Percentiles rank a stretch among this genome's conserved stretches.
These are phyloP conservation scores for Apostasia shenzhenica DNA, from an alignment of 106 monocot genomes.

Conservation along the genomic window DNA sequence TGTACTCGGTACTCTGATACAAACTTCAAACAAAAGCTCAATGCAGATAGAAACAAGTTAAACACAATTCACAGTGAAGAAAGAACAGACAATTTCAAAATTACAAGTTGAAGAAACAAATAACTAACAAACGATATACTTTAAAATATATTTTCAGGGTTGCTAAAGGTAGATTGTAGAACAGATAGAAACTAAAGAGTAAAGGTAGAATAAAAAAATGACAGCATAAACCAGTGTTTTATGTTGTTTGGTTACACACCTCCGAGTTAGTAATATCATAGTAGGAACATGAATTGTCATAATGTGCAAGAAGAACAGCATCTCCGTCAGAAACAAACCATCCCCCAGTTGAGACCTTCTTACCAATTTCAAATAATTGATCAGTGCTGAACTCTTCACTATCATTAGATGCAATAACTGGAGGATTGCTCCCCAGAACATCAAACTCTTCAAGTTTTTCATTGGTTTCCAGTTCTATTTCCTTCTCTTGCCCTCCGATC, in stretches of 20 bases:
- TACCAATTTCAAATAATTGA: slow-evolving; percentile 56
- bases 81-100: neutral
- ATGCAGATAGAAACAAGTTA: neutral
- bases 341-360: slow-evolving; percentile 73
- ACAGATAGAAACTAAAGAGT: too few species aligned
- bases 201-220: too few species aligned
- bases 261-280: slow-evolving; percentile 81
- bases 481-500: slow-evolving; percentile 4
- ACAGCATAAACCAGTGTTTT: neutral
- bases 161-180: too few species aligned
- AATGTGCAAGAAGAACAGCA: slow-evolving; percentile 87
- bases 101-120: too few species aligned
- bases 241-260: slow-evolving; percentile 26
- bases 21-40: neutral
- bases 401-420: slow-evolving; percentile 27
- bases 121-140: too few species aligned
- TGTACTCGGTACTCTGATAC: neutral
- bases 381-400: slow-evolving; percentile 31
- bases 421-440: slow-evolving; percentile 52
- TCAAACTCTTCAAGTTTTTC: slow-evolving; percentile 75
- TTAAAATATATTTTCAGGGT: too few species aligned
- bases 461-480: slow-evolving; percentile 26
- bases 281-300: slow-evolving; percentile 85
- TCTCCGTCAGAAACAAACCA: slow-evolving; percentile 99
- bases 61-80: neutral